Evolutionary conservation across 331 rosid species (phyloP).

Genomic region (Stylosanthes scabra): DNA sequence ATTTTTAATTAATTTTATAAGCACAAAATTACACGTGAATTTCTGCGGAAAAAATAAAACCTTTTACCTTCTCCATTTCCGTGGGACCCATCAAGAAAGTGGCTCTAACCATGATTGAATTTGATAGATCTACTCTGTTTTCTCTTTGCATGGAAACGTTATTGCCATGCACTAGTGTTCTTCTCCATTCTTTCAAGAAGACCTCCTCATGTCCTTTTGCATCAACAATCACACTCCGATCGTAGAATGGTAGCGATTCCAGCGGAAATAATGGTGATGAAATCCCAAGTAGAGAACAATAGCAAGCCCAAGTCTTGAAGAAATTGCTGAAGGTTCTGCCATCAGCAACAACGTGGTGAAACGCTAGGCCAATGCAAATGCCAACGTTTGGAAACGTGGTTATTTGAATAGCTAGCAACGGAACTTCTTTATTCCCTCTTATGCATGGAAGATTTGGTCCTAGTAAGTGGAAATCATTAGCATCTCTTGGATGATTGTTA

Average conservation of each 20-base stretch:
- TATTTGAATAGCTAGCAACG: slow-evolving; percentile 53
- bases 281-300: slow-evolving; percentile 7
- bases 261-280: not conserved
- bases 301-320: slow-evolving; percentile 58
- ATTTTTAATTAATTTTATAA: no score
- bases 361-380: slow-evolving; percentile 51
- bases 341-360: slow-evolving; percentile 48
- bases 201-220: slow-evolving; percentile 31
- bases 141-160: not conserved
- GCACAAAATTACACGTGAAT: no score
- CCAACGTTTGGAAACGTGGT: slow-evolving; percentile 57
- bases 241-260: slow-evolving; percentile 17
- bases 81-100: slow-evolving; percentile 44
- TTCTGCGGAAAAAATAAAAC: no score
- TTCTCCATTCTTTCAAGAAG: slow-evolving; percentile 52
- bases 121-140: no score
- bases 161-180: not conserved
- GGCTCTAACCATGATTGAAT: slow-evolving; percentile 35
- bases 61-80: slow-evolving; percentile 40
- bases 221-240: slow-evolving; percentile 51
- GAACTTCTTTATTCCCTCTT: slow-evolving; percentile 1
- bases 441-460: not conserved
- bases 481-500: slow-evolving; percentile 38
- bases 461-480: slow-evolving; percentile 32
- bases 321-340: slow-evolving; percentile 59